Evolutionary conservation across 176 grass and related monocot genomes (phyloP), one percentile per base, ranked within the genome.

Genomic region (Triticum timopheevii): DNA sequence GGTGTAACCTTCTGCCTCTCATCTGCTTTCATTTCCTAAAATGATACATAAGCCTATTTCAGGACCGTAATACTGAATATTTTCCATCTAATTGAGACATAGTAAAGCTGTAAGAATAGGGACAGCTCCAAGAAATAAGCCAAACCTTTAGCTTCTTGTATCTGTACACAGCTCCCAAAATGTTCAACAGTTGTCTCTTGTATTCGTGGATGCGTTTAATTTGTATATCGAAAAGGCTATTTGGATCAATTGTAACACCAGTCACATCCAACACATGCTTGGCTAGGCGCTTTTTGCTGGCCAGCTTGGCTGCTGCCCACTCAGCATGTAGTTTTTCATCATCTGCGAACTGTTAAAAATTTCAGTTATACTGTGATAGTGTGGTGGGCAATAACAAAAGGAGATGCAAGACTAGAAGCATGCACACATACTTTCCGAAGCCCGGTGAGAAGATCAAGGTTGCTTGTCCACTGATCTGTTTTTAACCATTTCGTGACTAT

Each of bases 171-270:
- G 74, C 83, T 82, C 92, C 94, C 63, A 96, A 80, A 78, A 94
- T 96, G 87, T 93, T 93, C 79, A 94, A 45, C 24, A 96, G 89
- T 65, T 96, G 94, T 73, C 92, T 89, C 80, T 94, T 96, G 73
- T 96, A 96, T 84, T 96, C 94, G 61, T 96, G 94, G 44, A 96
- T 96, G n/a, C 94, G 92, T 44, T 96, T 96, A 76, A 96, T 76
- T 65, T 96, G 94, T 88, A 96, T 92, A 79, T 94, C 94, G 5
- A 96, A 96, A 76, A 94, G 81, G 76, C 85, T 88, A 15, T 83
- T 71, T 44, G 94, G 94, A 54, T 94, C 89, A 34, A 96, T 91
- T 4, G 82, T 77, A 47, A 94, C 82, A 69, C 92, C 89, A 50
- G 92, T 88, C 33, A 75, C 80, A 69, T 96, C 88, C 78, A 91